Base-by-base conservation (phyloP, 1,284 basidiomycete species). In the Phellinidium pouzarii region DNA sequence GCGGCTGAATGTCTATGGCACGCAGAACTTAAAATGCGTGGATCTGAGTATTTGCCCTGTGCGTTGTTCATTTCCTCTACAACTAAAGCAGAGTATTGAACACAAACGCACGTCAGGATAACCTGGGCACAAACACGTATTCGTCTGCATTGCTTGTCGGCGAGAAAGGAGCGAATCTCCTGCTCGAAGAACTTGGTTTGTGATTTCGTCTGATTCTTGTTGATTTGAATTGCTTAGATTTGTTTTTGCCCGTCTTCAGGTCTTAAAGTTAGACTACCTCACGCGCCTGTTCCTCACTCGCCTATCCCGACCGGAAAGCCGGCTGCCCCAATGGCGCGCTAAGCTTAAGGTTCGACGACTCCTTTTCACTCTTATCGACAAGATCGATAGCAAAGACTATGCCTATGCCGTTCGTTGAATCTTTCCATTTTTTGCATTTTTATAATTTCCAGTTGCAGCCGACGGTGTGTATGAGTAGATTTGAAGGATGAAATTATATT, bases 101-200 rank as follows among this genome's bases (percentile, higher is more conserved):
- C 14, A 37, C 14, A 29, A 4, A 5, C 22, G 44, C 52, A 44
- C 51, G 54, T 22, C 54, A 82, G 76, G 82, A 84, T 59, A 84
- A 84, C 67, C 66, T 84, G 55, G 82, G 82, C 53, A 84, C 82
- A 26, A 84, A 84, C 71, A 84, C 81, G 6, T 84, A 84, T 67
- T 84, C 81, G 26, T 80, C 81, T 48, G 81, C 82, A 20, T 66
- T 84, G 52, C 70, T 84, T 38, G 79, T 84, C 38, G 82, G 82
- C 42, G 82, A 85, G 73, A 84, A 84, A 68, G 82, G 78, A 44
- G 82, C 80, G 4, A 69, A 73, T 57, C 64, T 86, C 47, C 64
- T 84, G 42, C 72, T 73, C n/a, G 77, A 82, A 65, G 82, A 84
- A 3, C 76, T 86, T 50, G 82, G 82, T 79, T 60, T 55, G 71